Percentiles rank a stretch among this genome's conserved stretches.
Evolutionary conservation across 192 early-diverging fungal genomes (phyloP).

Genomic region (Coemansia sp.): DNA sequence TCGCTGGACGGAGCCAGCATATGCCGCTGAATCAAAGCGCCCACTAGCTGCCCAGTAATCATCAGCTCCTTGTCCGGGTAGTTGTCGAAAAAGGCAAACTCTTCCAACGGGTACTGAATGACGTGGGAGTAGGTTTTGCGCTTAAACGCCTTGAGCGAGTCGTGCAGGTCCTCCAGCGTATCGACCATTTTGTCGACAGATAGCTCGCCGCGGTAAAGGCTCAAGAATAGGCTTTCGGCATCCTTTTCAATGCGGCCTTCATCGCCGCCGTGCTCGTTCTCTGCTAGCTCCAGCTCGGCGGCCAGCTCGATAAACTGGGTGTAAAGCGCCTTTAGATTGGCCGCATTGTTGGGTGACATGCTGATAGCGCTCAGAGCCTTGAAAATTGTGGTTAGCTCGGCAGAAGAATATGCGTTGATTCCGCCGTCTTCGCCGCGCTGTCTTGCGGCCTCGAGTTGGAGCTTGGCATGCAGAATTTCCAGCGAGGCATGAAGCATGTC

Average conservation of each 20-base stretch:
- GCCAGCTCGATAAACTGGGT: slow-evolving; percentile 48
- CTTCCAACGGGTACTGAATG: slow-evolving; percentile 93
- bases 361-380: slow-evolving; percentile 32
- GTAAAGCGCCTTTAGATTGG: slow-evolving; percentile 56
- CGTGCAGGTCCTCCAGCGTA: slow-evolving; percentile 75
- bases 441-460: slow-evolving; percentile 48
- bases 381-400: slow-evolving; percentile 50
- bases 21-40: slow-evolving; percentile 85
- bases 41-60: slow-evolving; percentile 90
- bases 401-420: slow-evolving; percentile 25
- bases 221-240: slow-evolving; percentile 52
- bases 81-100: slow-evolving; percentile 91
- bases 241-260: slow-evolving; percentile 53
- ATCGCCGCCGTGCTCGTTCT: slow-evolving; percentile 38
- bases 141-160: slow-evolving; percentile 70
- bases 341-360: slow-evolving; percentile 54
- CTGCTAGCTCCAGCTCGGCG: slow-evolving; percentile 35
- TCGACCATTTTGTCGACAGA: slow-evolving; percentile 85
- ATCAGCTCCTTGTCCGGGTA: slow-evolving; percentile 92
- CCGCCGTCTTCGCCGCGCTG: slow-evolving; percentile 54
- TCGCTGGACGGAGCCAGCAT: slow-evolving; percentile 77
- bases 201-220: slow-evolving; percentile 57
- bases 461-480: slow-evolving; percentile 53
- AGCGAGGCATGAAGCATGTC: slow-evolving; percentile 52
- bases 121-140: slow-evolving; percentile 88